phyloP scores from a whole-genome alignment of 148 eudicot species.

The Diospyros kaki region DNA sequence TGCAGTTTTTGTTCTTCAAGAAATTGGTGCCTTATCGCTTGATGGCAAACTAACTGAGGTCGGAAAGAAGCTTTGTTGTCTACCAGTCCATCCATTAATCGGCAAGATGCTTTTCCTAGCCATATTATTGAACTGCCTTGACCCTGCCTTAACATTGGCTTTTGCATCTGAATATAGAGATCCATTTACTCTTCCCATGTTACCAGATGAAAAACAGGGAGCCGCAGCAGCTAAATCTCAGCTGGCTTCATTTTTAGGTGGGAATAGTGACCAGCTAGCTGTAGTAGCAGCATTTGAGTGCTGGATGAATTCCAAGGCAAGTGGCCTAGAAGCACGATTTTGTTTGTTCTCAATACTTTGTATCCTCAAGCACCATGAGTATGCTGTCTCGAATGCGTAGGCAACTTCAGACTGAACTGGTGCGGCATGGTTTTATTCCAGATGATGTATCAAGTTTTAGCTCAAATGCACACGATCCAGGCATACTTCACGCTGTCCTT shows the following conservation, averaged over 20 bases:
- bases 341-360: constrained; percentile 83
- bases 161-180: constrained; percentile 79
- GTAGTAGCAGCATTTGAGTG: constrained; percentile 87
- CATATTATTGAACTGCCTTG: constrained; percentile 80
- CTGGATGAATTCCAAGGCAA: constrained; percentile 73
- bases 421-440: constrained; percentile 54
- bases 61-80: constrained; percentile 66
- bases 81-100: constrained; percentile 85
- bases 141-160: constrained; percentile 93
- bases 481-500: constrained; percentile 69
- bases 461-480: constrained; percentile 60
- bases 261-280: constrained; percentile 88
- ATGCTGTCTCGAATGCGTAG: constrained; percentile 77
- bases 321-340: constrained; percentile 55
- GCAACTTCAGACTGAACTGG: constrained; percentile 62
- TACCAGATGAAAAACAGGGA: constrained; percentile 54
- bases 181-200: constrained; percentile 83
- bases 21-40: constrained; percentile 75
- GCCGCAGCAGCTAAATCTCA: constrained; percentile 68
- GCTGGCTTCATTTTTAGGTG: constrained; percentile 77
- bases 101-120: constrained; percentile 93
- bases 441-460: constrained; percentile 54
- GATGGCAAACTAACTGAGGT: constrained; percentile 82
- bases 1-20: constrained; percentile 75
- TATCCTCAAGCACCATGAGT: constrained; percentile 61